Percentiles rank a stretch among this genome's conserved stretches.
Evolutionary conservation across 352 stramenopile genomes (phyloP).

Genomic region (Nothophytophthora sp.): DNA sequence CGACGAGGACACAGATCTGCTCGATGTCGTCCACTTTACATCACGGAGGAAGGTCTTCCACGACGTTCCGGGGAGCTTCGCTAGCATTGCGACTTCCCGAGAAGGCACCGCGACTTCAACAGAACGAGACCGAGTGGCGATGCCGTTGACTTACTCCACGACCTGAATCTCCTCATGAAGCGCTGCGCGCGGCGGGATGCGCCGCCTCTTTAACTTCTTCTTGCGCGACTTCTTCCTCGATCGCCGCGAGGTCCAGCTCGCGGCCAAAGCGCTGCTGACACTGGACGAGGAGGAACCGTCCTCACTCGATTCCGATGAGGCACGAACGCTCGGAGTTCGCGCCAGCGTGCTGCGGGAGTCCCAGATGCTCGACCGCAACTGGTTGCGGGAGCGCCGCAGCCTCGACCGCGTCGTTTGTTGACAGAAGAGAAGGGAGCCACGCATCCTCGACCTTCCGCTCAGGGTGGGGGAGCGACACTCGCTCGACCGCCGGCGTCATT

Average conservation of each 20-base stretch:
- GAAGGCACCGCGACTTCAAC: conserved; percentile 3
- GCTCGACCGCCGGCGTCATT: conserved; percentile 17
- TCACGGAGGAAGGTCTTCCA: conserved; percentile 19
- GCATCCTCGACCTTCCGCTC: neutral
- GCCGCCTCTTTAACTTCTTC: neutral
- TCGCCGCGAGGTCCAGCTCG: neutral
- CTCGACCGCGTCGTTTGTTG: neutral
- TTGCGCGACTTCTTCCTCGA: no score
- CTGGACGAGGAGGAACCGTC: neutral
- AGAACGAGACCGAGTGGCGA: neutral
- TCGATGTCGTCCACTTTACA: conserved; percentile 10
- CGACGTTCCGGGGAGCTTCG: neutral
- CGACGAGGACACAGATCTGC: conserved; percentile 9
- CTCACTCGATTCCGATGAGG: no score
- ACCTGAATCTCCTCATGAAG: no score
- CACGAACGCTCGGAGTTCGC: no score
- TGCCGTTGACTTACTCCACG: neutral
- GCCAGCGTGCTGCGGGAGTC: neutral
- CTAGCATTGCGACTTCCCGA: neutral
- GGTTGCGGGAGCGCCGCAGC: neutral
- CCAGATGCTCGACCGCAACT: neutral
- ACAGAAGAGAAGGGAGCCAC: neutral
- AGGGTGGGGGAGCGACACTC: neutral
- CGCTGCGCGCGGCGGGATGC: neutral
- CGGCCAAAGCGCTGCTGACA: neutral